Evolutionary conservation across 2,329 filamentous ascomycete genomes (phyloP).

Genomic region (Gyromitra esculenta): DNA sequence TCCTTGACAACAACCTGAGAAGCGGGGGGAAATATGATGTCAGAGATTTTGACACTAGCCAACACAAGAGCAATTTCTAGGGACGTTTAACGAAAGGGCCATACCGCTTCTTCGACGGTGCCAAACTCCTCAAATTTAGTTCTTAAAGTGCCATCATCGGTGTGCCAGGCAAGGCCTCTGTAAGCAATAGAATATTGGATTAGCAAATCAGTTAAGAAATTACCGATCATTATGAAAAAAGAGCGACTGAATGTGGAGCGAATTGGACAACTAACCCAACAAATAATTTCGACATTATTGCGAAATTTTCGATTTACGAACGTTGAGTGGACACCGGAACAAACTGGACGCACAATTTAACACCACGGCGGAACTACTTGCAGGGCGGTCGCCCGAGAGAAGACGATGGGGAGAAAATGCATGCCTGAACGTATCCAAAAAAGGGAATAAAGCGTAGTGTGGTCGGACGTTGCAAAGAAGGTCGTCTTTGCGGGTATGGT

Average conservation of each 20-base stretch:
- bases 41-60: conserved; percentile 47
- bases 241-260: conserved; percentile 22
- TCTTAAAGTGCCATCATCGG: conserved; percentile 85
- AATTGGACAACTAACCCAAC: conserved; percentile 75
- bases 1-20: conserved; percentile 94
- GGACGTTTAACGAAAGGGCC: conserved; percentile 61
- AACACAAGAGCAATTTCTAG: conserved; percentile 47
- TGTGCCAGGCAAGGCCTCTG: conserved; percentile 98
- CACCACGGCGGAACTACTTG: conserved; percentile 57
- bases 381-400: conserved; percentile 56
- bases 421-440: conserved; percentile 55
- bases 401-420: conserved; percentile 57
- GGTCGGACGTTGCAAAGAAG: conserved; percentile 47
- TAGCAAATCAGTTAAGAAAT: conserved; percentile 32
- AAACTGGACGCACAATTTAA: conserved; percentile 56
- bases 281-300: conserved; percentile 89
- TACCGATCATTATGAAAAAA: conserved; percentile 53
- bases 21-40: conserved; percentile 53
- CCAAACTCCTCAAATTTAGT: conserved; percentile 94
- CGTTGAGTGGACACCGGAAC: conserved; percentile 50
- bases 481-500: conserved; percentile 33
- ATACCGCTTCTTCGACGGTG: conserved; percentile 90
- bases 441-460: conserved; percentile 48
- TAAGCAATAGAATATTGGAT: conserved; percentile 29
- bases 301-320: conserved; percentile 53